phyloP scores from a whole-genome alignment of 306 rosid genomes.

The Comarum palustre region DNA sequence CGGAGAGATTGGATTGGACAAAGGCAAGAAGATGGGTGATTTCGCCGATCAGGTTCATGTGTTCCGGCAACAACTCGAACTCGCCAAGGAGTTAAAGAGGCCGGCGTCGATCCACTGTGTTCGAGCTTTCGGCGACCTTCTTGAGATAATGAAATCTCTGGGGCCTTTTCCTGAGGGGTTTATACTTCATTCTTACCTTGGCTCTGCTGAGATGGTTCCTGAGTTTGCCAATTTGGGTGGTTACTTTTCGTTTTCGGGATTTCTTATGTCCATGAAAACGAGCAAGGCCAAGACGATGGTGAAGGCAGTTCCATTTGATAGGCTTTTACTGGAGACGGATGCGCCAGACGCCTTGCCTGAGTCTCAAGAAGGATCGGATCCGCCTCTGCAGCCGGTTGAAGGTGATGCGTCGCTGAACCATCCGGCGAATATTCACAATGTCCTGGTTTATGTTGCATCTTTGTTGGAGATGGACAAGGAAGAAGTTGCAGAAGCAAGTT shows the following conservation, averaged over 20 bases:
- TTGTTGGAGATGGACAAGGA: constrained; percentile 45
- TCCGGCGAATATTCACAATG: constrained; percentile 65
- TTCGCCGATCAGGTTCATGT: constrained; percentile 78
- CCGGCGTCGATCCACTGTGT: constrained; percentile 92
- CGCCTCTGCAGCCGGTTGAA: constrained; percentile 48
- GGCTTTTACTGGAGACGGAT: constrained; percentile 88
- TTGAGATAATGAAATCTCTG: constrained; percentile 63
- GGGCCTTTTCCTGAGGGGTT: constrained; percentile 95
- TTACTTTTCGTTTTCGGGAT: constrained; percentile 87
- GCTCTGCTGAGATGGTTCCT: constrained; percentile 93
- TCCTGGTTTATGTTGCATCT: constrained; percentile 46
- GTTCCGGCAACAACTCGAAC: constrained; percentile 72
- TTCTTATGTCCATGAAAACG: constrained; percentile 64
- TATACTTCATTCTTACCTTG: constrained; percentile 83
- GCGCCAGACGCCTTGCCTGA: constrained; percentile 89
- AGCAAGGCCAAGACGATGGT: constrained; percentile 82
- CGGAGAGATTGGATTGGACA: constrained; percentile 97
- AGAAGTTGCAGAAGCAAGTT: constrained; percentile 42
- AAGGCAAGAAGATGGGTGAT: constrained; percentile 65
- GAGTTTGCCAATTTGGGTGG: constrained; percentile 79
- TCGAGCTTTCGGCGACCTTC: constrained; percentile 84
- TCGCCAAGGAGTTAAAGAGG: constrained; percentile 62
- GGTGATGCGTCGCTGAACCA: constrained; percentile 77
- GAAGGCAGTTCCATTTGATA: constrained; percentile 64
- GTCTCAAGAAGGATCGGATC: constrained; percentile 31